phyloP scores from a whole-genome alignment of 2,329 filamentous ascomycete species.

The Penicillium rolfsii region DNA sequence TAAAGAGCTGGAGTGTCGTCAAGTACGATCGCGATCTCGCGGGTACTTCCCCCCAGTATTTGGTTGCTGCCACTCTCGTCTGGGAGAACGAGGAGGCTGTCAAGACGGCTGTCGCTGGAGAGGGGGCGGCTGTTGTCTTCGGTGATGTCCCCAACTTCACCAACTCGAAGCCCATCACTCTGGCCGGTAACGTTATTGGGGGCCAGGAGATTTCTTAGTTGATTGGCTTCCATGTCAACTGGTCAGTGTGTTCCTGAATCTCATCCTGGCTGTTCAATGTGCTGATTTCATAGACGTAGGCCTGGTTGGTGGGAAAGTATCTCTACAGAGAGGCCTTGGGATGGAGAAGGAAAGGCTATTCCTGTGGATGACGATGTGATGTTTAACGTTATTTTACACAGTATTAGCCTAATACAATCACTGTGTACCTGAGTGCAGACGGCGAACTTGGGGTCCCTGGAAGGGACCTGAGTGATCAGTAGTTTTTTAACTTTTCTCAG shows the following conservation, averaged over 20 bases:
- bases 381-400: background rate
- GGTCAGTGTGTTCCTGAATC: background rate
- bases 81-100: slow-evolving; percentile 26
- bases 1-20: slow-evolving; percentile 23
- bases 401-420: background rate
- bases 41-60: slow-evolving; percentile 23
- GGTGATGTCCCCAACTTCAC: slow-evolving; percentile 31
- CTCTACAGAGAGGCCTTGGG: background rate
- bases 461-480: no score
- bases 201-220: background rate
- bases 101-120: slow-evolving; percentile 15
- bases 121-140: slow-evolving; percentile 18
- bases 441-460: no score
- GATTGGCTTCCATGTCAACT: background rate
- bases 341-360: background rate
- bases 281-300: background rate
- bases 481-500: no score
- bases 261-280: background rate
- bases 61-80: slow-evolving; percentile 21
- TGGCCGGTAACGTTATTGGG: slow-evolving; percentile 16
- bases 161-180: slow-evolving; percentile 26
- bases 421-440: background rate
- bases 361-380: background rate
- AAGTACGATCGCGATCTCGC: slow-evolving; percentile 23
- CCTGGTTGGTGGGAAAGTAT: background rate